Conservation (phyloP, 495 filamentous ascomycete genomes). For the Schizothecium vesticola region DNA sequence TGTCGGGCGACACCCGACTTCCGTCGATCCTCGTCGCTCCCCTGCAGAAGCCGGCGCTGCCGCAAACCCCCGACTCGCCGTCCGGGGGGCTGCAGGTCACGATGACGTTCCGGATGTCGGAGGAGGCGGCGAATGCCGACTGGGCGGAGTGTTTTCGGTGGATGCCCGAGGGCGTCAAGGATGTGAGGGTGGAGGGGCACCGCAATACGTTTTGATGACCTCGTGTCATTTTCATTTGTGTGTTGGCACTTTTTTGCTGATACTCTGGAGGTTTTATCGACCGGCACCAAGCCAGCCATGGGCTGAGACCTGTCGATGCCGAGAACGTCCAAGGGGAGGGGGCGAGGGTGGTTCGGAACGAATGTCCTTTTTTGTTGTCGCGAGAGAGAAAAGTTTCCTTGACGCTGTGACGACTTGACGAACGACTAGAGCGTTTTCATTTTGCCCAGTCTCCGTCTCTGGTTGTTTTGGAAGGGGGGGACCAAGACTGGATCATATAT, state of each 20-base stretch:
- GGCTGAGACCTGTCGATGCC: too few relatives aligned
- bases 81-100: slow-evolving; percentile 31
- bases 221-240: background rate
- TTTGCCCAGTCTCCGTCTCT: background rate
- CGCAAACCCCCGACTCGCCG: slow-evolving; percentile 23
- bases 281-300: too few relatives aligned
- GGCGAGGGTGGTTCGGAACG: background rate
- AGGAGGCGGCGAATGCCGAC: slow-evolving; percentile 37
- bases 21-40: slow-evolving; percentile 44
- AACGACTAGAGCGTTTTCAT: background rate
- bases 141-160: slow-evolving; percentile 48
- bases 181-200: slow-evolving; percentile 43
- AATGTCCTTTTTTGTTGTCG: background rate
- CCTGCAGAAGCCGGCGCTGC: slow-evolving; percentile 22
- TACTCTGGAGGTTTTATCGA: background rate
- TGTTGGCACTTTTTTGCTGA: background rate
- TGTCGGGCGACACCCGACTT: slow-evolving; percentile 38
- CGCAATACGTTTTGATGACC: slow-evolving; percentile 42
- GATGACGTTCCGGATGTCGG: slow-evolving; percentile 39
- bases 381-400: background rate
- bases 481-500: background rate
- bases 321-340: too few relatives aligned
- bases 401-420: background rate
- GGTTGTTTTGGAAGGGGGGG: background rate
- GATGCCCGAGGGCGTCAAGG: slow-evolving; percentile 45